phyloP scores from a whole-genome alignment of 257 asterid species.

The Nyctanthes arbortristis region DNA sequence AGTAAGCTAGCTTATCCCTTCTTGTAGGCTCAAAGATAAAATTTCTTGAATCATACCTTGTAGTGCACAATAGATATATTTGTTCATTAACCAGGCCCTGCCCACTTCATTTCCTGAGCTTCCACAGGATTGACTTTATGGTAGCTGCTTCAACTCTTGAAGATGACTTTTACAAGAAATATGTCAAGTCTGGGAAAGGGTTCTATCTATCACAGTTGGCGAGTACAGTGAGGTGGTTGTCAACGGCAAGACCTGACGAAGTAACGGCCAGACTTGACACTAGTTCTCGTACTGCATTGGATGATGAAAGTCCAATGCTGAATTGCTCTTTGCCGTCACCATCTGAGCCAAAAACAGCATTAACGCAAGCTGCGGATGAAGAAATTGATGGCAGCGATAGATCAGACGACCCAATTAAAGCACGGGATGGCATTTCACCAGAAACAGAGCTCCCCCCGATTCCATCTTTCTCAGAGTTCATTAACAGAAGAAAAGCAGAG shows the following conservation, averaged over 20 bases:
- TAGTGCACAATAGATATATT: neutral
- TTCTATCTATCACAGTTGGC: constrained; percentile 81
- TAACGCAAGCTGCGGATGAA: constrained; percentile 26
- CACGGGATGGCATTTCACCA: constrained; percentile 23
- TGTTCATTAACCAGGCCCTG: neutral
- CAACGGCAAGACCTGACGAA: constrained; percentile 58
- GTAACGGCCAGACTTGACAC: constrained; percentile 45
- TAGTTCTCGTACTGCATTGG: constrained; percentile 19
- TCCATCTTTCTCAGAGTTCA: constrained; percentile 76
- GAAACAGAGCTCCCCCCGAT: constrained; percentile 52
- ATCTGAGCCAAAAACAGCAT: constrained; percentile 21
- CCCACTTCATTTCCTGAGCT: constrained; percentile 4
- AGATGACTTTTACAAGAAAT: constrained; percentile 66
- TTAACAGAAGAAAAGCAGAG: constrained; percentile 51
- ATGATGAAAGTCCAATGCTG: constrained; percentile 27
- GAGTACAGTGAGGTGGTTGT: constrained; percentile 75
- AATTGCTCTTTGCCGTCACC: constrained; percentile 37
- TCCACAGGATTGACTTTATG: constrained; percentile 60
- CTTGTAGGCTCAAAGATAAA: no score
- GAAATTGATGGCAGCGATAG: constrained; percentile 20
- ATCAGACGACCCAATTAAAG: constrained; percentile 25
- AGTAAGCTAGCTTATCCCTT: constrained; percentile 35
- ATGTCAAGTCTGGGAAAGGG: constrained; percentile 64
- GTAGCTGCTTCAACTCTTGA: constrained; percentile 60
- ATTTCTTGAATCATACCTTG: no score